Evolutionary conservation across 2,329 filamentous ascomycete genomes (phyloP), one percentile per base, ranked within the genome.

Genomic region (Bipolaris oryzae): DNA sequence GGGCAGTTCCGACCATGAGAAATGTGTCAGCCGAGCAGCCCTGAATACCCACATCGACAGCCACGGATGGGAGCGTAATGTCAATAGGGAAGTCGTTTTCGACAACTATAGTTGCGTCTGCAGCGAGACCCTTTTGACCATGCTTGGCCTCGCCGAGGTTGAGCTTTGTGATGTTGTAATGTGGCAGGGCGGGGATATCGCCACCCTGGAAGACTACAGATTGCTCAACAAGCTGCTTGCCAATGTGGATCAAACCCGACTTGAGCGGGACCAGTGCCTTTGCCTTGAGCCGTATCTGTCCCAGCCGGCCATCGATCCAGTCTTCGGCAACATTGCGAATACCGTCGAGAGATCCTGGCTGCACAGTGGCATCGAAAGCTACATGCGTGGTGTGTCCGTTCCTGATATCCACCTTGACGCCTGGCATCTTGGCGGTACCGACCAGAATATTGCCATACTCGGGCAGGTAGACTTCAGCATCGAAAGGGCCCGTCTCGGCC

Each of bases 301-400:
- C 84, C 55, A 98, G 80, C 51, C 86, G 88, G 37, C 93, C 92
- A 51, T 90, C 87, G 58, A 99, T 79, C 88, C 92, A 98, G 74
- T 96, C 90, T 73, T 95, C 92, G 44, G 91, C 92, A 61, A 98
- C 84, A 57, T 84, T 84, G 57, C 91, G 88, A 65, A 97, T 87
- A 5, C 88, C 89, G 52, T 92, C 87, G 13, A 91, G 80, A 68
- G 92, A 86, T 28, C 92, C 93, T 23, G 92, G 89, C 35, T 84
- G 80, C 37, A 98, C 77, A 59, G 95, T 87, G 39, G 89, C 85
- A 52, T 95, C 77, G 66, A 98, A 88, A 68, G 97, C 90, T 55
- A 98, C 80, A 54, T 85, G 80, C 2, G 91, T 98, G 15, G 82
- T 86, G 67, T 91, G 85, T 10, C 91, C 90, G 70, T 96, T 90